Conservation (phyloP, 345 rosid species). For the Triadica sebifera region DNA sequence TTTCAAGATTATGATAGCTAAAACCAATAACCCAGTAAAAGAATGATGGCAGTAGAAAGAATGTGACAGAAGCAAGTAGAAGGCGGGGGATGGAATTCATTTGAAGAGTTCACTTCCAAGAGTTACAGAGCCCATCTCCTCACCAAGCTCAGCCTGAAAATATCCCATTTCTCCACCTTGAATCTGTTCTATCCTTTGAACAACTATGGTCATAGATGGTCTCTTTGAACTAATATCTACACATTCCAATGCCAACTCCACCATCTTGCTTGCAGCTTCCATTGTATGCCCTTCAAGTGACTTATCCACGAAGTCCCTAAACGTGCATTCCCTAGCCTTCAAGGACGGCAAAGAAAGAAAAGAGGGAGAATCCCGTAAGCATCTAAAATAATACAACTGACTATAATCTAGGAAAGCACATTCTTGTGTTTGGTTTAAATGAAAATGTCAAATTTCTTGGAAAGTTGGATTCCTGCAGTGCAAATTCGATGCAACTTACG, state of each 20-base stretch:
- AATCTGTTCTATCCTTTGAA: conserved; percentile 31
- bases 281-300: conserved; percentile 13
- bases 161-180: conserved; percentile 29
- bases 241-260: conserved; percentile 37
- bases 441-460: no score
- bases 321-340: conserved; percentile 25
- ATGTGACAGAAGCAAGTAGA: no score
- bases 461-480: no score
- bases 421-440: no score
- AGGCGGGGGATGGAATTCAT: not conserved
- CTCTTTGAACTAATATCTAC: conserved; percentile 26
- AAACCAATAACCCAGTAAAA: not conserved
- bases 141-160: conserved; percentile 16
- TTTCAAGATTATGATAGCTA: no score
- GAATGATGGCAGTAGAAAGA: not conserved
- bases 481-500: no score
- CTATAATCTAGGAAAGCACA: no score
- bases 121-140: conserved; percentile 12
- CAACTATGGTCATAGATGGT: conserved; percentile 34
- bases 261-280: conserved; percentile 21
- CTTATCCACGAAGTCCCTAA: conserved; percentile 25
- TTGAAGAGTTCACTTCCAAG: conserved; percentile 11
- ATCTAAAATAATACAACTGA: not conserved
- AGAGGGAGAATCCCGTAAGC: not conserved
- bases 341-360: not conserved